These are phyloP conservation scores for Cryphonectria radicalis DNA, from an alignment of 2,329 filamentous ascomycete species.

Conservation along the genomic window DNA sequence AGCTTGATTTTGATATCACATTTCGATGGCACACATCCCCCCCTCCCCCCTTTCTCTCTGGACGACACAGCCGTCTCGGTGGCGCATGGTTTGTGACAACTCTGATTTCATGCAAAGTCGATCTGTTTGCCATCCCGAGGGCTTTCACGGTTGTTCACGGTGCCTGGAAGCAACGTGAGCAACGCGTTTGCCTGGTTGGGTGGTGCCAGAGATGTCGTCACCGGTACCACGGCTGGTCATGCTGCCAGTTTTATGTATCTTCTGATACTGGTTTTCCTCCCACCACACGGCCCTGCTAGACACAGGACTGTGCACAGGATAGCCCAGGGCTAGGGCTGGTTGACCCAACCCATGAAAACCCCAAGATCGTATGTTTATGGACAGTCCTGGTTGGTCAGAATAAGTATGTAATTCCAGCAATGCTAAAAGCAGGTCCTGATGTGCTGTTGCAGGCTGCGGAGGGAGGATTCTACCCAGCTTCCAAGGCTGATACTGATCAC, in stretches of 20 bases:
- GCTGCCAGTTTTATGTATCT: constrained; percentile 5
- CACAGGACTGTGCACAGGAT: background rate
- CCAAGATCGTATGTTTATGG: background rate
- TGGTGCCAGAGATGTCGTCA: constrained; percentile 15
- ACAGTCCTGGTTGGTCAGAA: background rate
- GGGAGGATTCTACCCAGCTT: background rate
- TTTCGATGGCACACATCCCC: background rate
- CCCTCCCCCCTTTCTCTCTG: background rate
- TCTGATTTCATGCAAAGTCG: background rate
- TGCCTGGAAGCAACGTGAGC: background rate
- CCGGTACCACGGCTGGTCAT: constrained; percentile 15
- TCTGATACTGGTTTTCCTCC: constrained; percentile 13
- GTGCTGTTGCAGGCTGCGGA: background rate
- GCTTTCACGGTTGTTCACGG: too few relatives aligned
- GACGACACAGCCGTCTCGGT: background rate
- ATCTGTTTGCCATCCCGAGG: background rate
- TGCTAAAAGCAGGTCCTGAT: background rate
- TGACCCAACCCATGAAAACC: background rate
- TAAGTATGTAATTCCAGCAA: background rate
- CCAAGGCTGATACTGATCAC: background rate
- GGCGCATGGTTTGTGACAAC: background rate
- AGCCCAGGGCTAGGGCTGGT: background rate
- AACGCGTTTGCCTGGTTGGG: background rate
- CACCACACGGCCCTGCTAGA: constrained; percentile 3
- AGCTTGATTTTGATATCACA: background rate